phyloP scores from a whole-genome alignment of 164 flowering plant species.

The Piper betle region DNA sequence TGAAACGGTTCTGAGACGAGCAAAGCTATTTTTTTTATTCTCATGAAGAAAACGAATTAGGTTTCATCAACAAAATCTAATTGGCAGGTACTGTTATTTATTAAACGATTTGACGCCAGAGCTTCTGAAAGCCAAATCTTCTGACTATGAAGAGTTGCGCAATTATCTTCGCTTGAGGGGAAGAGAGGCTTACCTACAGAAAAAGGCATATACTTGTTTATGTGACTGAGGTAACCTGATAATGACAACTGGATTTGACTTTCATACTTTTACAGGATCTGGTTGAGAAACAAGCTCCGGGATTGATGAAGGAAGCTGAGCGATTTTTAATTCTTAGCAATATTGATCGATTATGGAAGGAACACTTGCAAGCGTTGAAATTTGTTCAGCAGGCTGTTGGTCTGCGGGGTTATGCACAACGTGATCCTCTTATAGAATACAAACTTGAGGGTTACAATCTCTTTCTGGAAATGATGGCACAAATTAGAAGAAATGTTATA shows the following conservation, averaged over 20 bases:
- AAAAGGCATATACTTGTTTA: slow-evolving; percentile 43
- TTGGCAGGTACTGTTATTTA: slow-evolving; percentile 78
- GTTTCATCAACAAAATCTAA: neutral
- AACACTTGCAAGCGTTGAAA: slow-evolving; percentile 91
- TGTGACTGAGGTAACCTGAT: neutral
- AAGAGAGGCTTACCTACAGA: slow-evolving; percentile 85
- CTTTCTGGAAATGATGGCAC: slow-evolving; percentile 98
- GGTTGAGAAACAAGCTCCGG: slow-evolving; percentile 82
- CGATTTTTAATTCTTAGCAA: slow-evolving; percentile 80
- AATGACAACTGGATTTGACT: neutral
- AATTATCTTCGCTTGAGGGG: slow-evolving; percentile 72
- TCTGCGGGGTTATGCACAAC: slow-evolving; percentile 95
- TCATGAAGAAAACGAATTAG: neutral
- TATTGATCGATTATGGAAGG: slow-evolving; percentile 95
- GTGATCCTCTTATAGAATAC: slow-evolving; percentile 97
- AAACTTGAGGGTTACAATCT: slow-evolving; percentile 97
- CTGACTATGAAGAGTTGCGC: slow-evolving; percentile 58
- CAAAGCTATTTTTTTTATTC: too few relatives aligned
- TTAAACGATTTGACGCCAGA: slow-evolving; percentile 82
- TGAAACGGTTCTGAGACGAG: neutral
- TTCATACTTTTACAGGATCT: slow-evolving; percentile 35
- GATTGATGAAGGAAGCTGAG: slow-evolving; percentile 97
- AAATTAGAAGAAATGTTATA: slow-evolving; percentile 91
- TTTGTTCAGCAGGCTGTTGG: slow-evolving; percentile 99
- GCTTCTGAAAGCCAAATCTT: slow-evolving; percentile 44